Base-by-base conservation (phyloP, 1,284 basidiomycete species). In the Mycena sp. region DNA sequence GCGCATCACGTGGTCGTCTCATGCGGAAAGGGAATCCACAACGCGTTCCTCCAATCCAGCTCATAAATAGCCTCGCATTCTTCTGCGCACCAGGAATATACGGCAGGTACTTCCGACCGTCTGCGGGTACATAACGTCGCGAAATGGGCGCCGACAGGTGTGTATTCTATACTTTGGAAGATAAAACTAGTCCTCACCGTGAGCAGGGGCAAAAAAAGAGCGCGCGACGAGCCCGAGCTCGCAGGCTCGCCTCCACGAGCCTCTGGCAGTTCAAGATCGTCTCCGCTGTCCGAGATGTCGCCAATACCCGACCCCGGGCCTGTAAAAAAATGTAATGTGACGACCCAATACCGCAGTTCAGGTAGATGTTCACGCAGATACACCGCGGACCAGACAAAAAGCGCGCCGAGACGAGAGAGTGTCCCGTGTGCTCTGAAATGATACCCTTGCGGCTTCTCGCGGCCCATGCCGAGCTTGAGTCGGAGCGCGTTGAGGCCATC, bases 391-490 rank as follows among this genome's bases (percentile, higher is more conserved):
- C 46, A 63, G 62, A 63, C 57, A 58, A 58, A 51, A 63, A 63
- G 23, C 85, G 87, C 45, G 91, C 88, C 14, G 90, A 92, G 72
- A 92, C 88, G 2, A 81, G 87, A 62, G 79, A 80, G 58, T 93
- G 91, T 71, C 92, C 91, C 1, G 84, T 89, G 38, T 93, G 91
- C 73, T 77, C 83, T 21, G 91, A 93, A 71, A 73, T 74, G 29
- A 89, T 93, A 46, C 91, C 91, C 7, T 70, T 92, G 19, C 86
- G 91, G 16, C 80, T 93, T 14, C 78, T 93, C 16, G 80, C 78
- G 2, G 80, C 79, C 56, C 92, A 93, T 69, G 80, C 83, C 3
- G 81, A 82, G 41, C 80, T 92, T 30, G 91, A 93, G 73, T 76
- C 82, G 46, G 81, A 88, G 66, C 84, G 91, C 62, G 81, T 93